Base-by-base conservation (phyloP, 176 grass and related monocot species). In the Oryza glaberrima region DNA sequence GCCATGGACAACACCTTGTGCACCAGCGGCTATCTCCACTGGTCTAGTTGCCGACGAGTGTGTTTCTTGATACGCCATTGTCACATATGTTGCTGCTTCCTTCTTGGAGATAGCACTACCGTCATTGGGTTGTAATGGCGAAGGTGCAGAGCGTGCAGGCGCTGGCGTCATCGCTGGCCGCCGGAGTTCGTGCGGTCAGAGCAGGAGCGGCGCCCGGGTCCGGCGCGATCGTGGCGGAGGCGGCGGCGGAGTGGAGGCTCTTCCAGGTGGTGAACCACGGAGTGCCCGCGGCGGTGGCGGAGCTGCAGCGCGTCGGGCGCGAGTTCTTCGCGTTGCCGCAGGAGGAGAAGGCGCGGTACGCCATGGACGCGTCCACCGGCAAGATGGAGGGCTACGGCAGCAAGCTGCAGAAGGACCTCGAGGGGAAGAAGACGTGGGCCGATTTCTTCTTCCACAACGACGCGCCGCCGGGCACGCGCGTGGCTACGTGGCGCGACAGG, bases 231-330 rank as follows among this genome's bases (percentile, higher is more conserved):
- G 41, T 94, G 26, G 85, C 12, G 23, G 80, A 3, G 1, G 93
- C 93, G 2, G 83, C 86, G 45, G 28, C 41, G 0, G 89, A 91
- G 52, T 98, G 95, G 91, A 91, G 91, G 1, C 83, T 98, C 4
- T 95, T 98, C 78, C 93, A 90, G 89, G 58, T 88, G 79, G 85
- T 95, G 44, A 93, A 95, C 82, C 93, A 98, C 70, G 89, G 93
- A 22, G 88, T 95, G 45, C 93, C 92, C 0, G 7, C 11, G 63
- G 84, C 81, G 82, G 40, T 98, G 2, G 71, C 85, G 23, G 89
- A 90, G 79, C 78, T 98, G 82, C 93, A 95, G 87, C 83, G 87
- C 73, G 95, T 93, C 0, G 95, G 95, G 11, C 68, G 63, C 36
- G 87, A 72, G 35, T 98, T 95, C 82, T 98, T 98, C 67, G 82